Percentiles rank a stretch among this genome's conserved stretches.
Conservation (phyloP, 202 grass and related monocot species). For the Musa balbisiana region DNA sequence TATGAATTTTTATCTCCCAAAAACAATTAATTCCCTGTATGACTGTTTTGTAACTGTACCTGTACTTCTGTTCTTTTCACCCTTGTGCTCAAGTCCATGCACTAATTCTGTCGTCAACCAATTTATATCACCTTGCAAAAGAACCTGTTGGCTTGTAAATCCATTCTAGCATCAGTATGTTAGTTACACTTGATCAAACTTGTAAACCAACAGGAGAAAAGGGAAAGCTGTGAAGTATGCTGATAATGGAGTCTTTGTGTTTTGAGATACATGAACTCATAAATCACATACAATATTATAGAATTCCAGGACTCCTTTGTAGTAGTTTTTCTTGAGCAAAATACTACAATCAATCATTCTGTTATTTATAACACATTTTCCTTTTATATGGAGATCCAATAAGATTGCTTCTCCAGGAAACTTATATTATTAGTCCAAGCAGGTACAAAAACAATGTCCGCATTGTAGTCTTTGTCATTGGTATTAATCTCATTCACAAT, state of each 20-base stretch:
- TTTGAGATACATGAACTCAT: too few relatives aligned
- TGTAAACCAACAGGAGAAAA: not conserved
- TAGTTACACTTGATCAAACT: not conserved
- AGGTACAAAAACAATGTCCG: not conserved
- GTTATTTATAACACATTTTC: not conserved
- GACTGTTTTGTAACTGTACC: not conserved
- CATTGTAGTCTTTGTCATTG: not conserved
- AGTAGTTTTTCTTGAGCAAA: too few relatives aligned
- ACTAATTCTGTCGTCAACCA: too few relatives aligned
- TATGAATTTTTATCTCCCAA: not conserved
- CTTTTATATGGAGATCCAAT: not conserved
- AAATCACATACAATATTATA: too few relatives aligned
- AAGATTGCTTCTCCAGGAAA: not conserved
- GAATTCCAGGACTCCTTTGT: too few relatives aligned
- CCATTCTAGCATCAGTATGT: too few relatives aligned
- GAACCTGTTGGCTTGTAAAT: too few relatives aligned
- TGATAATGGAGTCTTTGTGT: too few relatives aligned
- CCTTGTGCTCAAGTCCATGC: not conserved
- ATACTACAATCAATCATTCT: too few relatives aligned
- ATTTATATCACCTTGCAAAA: too few relatives aligned
- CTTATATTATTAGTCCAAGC: not conserved
- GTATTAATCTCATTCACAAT: slow-evolving; percentile 4
- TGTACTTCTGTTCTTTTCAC: not conserved
- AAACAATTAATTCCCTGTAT: too few relatives aligned
- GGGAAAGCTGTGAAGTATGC: too few relatives aligned